phyloP scores from a whole-genome alignment of 208 protist genomes.

The Lotmaria passim region DNA sequence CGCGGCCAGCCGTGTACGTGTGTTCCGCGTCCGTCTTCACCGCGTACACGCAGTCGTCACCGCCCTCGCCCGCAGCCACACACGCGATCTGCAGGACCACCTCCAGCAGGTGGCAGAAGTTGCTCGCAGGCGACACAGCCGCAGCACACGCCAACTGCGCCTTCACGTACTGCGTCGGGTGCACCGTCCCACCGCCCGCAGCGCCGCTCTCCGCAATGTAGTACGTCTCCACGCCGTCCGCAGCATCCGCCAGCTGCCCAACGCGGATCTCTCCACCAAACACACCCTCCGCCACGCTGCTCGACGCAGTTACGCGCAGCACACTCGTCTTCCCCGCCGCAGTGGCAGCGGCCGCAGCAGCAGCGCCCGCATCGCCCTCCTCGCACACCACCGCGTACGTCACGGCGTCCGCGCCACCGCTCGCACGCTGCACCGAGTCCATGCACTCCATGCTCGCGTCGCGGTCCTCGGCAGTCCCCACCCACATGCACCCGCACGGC shows the following conservation, averaged over 20 bases:
- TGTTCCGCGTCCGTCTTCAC: conserved; percentile 26
- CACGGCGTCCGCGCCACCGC: background rate
- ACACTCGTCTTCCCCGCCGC: conserved; percentile 21
- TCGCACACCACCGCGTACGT: conserved; percentile 13
- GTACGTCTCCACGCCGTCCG: conserved; percentile 21
- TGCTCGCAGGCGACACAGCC: conserved; percentile 1
- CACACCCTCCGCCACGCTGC: conserved; percentile 17
- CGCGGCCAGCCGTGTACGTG: conserved; percentile 15
- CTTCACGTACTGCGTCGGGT: conserved; percentile 30
- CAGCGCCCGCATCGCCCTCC: background rate
- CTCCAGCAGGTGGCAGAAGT: conserved; percentile 25
- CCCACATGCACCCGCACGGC: conserved; percentile 26
- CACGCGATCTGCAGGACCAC: conserved; percentile 23
- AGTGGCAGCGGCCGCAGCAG: conserved; percentile 7
- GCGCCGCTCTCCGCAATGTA: conserved; percentile 34
- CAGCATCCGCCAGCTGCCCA: conserved; percentile 13
- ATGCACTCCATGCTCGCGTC: conserved; percentile 11
- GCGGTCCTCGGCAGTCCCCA: conserved; percentile 8
- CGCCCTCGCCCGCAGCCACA: background rate
- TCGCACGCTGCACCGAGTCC: conserved; percentile 14
- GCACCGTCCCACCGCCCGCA: conserved; percentile 27
- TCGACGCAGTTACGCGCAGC: conserved; percentile 16
- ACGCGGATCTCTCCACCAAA: conserved; percentile 23
- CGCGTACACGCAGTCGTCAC: conserved; percentile 10
- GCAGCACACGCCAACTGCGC: conserved; percentile 29